Conservation (phyloP, 140 eudicot species). For the Anethum foeniculum region DNA sequence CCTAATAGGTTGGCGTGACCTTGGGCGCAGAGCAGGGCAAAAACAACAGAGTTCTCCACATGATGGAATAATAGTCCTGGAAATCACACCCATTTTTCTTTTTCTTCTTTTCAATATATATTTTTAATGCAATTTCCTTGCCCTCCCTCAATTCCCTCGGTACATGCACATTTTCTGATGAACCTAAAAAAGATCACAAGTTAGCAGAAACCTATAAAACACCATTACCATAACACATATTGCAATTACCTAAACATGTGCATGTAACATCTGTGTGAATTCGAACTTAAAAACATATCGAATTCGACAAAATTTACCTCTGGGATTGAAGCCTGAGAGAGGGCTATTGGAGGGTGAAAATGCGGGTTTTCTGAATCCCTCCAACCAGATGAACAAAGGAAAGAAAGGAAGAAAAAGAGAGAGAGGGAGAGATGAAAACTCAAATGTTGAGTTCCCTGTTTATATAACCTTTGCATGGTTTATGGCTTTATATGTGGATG, state of each 20-base stretch:
- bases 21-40: conserved; percentile 45
- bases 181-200: background rate
- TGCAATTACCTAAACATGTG: background rate
- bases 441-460: background rate
- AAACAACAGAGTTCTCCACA: conserved; percentile 32
- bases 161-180: background rate
- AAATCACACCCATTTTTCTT: conserved; percentile 26
- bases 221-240: background rate
- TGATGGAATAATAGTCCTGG: conserved; percentile 25
- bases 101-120: background rate
- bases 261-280: background rate
- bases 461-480: conserved; percentile 6
- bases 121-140: background rate
- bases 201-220: background rate
- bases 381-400: conserved; percentile 7
- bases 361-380: conserved; percentile 1
- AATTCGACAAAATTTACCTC: background rate
- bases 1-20: conserved; percentile 50
- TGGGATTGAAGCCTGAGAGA: conserved; percentile 14
- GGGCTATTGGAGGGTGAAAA: conserved; percentile 12
- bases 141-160: conserved; percentile 11
- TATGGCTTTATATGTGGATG: background rate
- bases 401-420: conserved; percentile 1
- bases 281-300: background rate
- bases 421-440: background rate